Evolutionary conservation across 2,329 filamentous ascomycete species (phyloP).

Genomic region (Arthrinium phaeospermum): DNA sequence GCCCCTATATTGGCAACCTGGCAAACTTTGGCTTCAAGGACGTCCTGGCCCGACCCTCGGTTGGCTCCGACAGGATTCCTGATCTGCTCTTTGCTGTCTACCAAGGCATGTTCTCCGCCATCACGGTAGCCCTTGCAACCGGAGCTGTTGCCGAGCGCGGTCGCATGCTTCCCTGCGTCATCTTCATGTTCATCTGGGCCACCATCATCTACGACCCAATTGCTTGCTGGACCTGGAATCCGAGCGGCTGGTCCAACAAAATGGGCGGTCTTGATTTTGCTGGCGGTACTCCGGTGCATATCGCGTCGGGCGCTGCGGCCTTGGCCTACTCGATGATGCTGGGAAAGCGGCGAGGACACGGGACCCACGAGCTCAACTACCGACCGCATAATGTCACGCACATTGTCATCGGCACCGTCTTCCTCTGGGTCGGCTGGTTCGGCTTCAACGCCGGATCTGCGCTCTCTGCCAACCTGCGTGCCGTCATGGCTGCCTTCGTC

Average conservation of each 20-base stretch:
- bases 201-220: slow-evolving; percentile 92
- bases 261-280: slow-evolving; percentile 89
- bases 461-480: slow-evolving; percentile 79
- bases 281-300: slow-evolving; percentile 89
- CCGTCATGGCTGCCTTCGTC: slow-evolving; percentile 84
- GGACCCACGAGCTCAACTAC: slow-evolving; percentile 88
- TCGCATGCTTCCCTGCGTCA: slow-evolving; percentile 83
- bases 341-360: slow-evolving; percentile 82
- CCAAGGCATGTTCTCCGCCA: slow-evolving; percentile 86
- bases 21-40: slow-evolving; percentile 79
- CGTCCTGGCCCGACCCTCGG: slow-evolving; percentile 76
- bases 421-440: slow-evolving; percentile 96
- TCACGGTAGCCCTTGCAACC: slow-evolving; percentile 84
- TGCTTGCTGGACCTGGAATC: slow-evolving; percentile 95
- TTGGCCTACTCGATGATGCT: slow-evolving; percentile 88
- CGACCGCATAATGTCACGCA: slow-evolving; percentile 92
- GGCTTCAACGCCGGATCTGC: slow-evolving; percentile 92
- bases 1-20: slow-evolving; percentile 78
- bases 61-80: slow-evolving; percentile 75
- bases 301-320: slow-evolving; percentile 80
- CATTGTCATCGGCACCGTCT: slow-evolving; percentile 90
- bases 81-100: slow-evolving; percentile 87
- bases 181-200: slow-evolving; percentile 94
- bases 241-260: slow-evolving; percentile 77
- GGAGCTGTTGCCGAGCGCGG: slow-evolving; percentile 87